phyloP scores from a whole-genome alignment of 805 yeast species.

The Yamadazyma ubonensis region DNA sequence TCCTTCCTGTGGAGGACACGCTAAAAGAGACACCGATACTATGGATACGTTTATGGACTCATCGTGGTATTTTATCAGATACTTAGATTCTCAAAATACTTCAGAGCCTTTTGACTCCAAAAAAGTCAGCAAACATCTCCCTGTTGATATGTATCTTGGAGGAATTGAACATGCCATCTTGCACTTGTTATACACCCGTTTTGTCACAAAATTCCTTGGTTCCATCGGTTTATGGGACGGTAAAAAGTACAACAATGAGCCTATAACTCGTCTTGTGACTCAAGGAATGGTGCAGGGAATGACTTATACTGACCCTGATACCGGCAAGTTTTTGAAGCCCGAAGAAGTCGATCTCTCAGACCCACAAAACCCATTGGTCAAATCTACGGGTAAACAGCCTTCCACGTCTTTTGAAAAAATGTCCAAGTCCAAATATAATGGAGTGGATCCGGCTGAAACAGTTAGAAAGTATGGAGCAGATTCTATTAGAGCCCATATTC shows the following conservation, averaged over 20 bases:
- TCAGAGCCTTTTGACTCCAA: constrained; percentile 47
- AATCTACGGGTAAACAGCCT: constrained; percentile 52
- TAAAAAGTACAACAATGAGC: constrained; percentile 61
- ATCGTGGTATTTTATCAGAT: constrained; percentile 93
- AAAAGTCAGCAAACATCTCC: constrained; percentile 44
- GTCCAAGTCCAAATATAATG: constrained; percentile 95
- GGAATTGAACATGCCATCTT: constrained; percentile 97
- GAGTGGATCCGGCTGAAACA: constrained; percentile 84
- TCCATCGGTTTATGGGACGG: constrained; percentile 72
- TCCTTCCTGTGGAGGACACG: constrained; percentile 69
- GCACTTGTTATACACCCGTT: constrained; percentile 84
- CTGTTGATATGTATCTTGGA: constrained; percentile 89
- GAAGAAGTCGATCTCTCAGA: constrained; percentile 58
- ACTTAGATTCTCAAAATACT: constrained; percentile 67
- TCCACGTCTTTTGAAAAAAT: constrained; percentile 75
- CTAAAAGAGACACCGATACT: constrained; percentile 87
- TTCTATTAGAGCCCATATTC: constrained; percentile 87
- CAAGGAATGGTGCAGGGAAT: constrained; percentile 99
- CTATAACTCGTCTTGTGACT: constrained; percentile 75
- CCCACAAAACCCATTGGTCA: constrained; percentile 45
- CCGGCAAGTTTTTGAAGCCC: constrained; percentile 75
- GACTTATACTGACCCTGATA: constrained; percentile 70
- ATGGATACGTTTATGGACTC: constrained; percentile 99
- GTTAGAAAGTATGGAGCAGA: constrained; percentile 84
- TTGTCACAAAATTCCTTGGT: constrained; percentile 75